Percentiles rank a stretch among this genome's conserved stretches.
phyloP scores from a whole-genome alignment of 768 basidiomycete genomes.

The Suillus placidus region DNA sequence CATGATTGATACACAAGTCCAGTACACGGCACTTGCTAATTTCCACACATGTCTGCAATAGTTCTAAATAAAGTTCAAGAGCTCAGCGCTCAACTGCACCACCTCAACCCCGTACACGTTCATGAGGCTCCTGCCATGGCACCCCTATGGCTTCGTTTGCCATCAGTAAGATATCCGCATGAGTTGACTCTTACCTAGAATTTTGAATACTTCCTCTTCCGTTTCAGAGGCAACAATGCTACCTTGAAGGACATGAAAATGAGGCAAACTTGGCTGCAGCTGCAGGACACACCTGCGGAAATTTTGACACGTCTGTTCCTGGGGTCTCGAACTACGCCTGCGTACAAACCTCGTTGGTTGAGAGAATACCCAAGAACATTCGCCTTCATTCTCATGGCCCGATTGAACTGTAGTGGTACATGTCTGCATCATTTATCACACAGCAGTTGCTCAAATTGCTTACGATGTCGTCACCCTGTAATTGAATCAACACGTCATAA shows the following conservation, averaged over 20 bases:
- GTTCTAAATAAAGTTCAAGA: not conserved
- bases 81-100: not conserved
- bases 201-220: constrained; percentile 84
- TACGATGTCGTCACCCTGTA: constrained; percentile 87
- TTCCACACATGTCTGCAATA: not conserved
- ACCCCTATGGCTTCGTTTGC: constrained; percentile 43
- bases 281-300: constrained; percentile 50
- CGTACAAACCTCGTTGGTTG: constrained; percentile 84
- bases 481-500: constrained; percentile 6
- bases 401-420: constrained; percentile 69
- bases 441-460: constrained; percentile 28
- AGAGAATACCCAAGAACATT: constrained; percentile 78
- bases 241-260: constrained; percentile 42
- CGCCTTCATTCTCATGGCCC: constrained; percentile 85
- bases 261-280: not conserved
- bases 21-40: not conserved
- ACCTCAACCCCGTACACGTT: constrained; percentile 52
- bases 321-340: constrained; percentile 71
- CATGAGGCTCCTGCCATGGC: constrained; percentile 82
- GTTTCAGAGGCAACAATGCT: constrained; percentile 77
- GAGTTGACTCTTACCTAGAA: constrained; percentile 50
- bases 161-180: not conserved
- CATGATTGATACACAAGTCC: not conserved
- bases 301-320: constrained; percentile 61
- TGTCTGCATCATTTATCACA: not conserved